Evolutionary conservation across 2,329 filamentous ascomycete genomes (phyloP).

Genomic region (Cercospora sp.): DNA sequence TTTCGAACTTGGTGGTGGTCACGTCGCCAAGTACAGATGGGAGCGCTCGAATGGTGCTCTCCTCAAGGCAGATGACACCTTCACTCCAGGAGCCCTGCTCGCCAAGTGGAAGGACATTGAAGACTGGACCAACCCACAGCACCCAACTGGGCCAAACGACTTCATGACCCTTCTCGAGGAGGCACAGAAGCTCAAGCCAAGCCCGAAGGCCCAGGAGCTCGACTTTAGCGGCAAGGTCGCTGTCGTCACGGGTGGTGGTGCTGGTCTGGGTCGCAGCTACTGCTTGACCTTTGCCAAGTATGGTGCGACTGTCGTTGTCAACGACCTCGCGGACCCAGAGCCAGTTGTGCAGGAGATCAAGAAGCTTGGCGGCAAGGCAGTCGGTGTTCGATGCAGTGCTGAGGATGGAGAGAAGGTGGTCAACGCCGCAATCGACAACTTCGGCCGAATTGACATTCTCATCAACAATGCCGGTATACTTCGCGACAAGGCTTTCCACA

Average conservation of each 20-base stretch:
- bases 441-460: constrained; percentile 88
- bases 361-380: constrained; percentile 82
- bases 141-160: constrained; percentile 82
- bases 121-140: constrained; percentile 80
- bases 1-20: constrained; percentile 90
- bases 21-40: constrained; percentile 92
- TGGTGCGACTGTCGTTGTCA: constrained; percentile 85
- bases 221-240: constrained; percentile 84
- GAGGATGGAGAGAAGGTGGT: constrained; percentile 90
- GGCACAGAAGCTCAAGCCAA: constrained; percentile 73
- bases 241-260: constrained; percentile 83
- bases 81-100: constrained; percentile 84
- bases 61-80: constrained; percentile 81
- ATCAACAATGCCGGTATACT: constrained; percentile 99
- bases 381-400: constrained; percentile 88
- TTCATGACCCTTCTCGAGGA: constrained; percentile 84
- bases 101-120: constrained; percentile 86
- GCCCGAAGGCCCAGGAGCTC: constrained; percentile 69
- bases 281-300: constrained; percentile 81
- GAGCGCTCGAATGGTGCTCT: constrained; percentile 87
- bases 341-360: constrained; percentile 89
- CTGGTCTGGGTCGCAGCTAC: constrained; percentile 89
- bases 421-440: constrained; percentile 89
- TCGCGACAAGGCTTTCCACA: constrained; percentile 94
- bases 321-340: constrained; percentile 92